Evolutionary conservation across 164 flowering plant species (phyloP).

Genomic region (Annona cherimola): DNA sequence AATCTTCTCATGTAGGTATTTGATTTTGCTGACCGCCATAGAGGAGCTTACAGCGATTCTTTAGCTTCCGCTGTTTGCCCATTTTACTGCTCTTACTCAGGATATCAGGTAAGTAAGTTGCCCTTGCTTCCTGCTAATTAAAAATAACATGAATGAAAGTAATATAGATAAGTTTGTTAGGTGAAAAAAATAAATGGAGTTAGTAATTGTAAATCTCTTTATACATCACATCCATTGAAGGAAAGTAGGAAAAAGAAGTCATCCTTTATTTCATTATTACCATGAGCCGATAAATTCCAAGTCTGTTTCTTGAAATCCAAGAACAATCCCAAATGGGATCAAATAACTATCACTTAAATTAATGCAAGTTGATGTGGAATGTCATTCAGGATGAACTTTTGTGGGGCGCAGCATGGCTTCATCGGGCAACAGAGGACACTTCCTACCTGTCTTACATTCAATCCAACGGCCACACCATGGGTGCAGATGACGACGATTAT

Average conservation of each 20-base stretch:
- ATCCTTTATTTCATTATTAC: no score
- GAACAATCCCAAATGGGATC: no score
- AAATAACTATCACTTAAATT: neutral
- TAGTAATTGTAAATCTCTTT: no score
- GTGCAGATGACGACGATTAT: slow-evolving; percentile 75
- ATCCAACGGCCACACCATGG: slow-evolving; percentile 71
- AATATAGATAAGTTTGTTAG: no score
- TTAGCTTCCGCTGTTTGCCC: slow-evolving; percentile 81
- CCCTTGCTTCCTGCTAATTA: no score
- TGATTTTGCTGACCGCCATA: slow-evolving; percentile 66
- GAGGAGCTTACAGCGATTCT: slow-evolving; percentile 84
- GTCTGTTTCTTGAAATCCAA: no score
- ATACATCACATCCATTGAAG: no score
- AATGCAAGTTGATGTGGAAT: neutral
- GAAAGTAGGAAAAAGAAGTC: no score
- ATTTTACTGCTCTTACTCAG: slow-evolving; percentile 93
- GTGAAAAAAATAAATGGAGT: no score
- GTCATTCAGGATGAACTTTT: slow-evolving; percentile 74
- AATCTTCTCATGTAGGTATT: slow-evolving; percentile 51
- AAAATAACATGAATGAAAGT: no score
- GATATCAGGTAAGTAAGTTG: slow-evolving; percentile 58
- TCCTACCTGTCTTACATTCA: slow-evolving; percentile 67
- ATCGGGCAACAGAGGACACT: slow-evolving; percentile 51
- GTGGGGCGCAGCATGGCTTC: slow-evolving; percentile 97
- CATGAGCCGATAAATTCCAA: no score